phyloP scores from a whole-genome alignment of 2,329 filamentous ascomycete genomes.

The Aspergillus oerlinghausenensis region DNA sequence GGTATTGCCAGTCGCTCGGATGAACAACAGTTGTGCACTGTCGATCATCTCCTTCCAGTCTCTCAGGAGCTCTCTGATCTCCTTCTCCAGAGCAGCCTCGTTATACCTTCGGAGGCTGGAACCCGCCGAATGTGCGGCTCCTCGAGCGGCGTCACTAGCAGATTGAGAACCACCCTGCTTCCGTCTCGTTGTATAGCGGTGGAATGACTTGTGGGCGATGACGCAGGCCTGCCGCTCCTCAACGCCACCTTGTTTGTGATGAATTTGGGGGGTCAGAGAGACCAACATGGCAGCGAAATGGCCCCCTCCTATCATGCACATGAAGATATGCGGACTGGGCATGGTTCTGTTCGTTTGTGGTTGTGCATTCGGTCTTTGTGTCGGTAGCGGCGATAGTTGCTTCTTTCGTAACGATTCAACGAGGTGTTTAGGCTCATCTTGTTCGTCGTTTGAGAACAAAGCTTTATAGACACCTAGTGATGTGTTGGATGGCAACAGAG shows the following conservation, averaged over 20 bases:
- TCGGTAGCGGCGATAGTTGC: conserved; percentile 63
- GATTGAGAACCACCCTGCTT: conserved; percentile 97
- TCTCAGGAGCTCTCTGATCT: conserved; percentile 72
- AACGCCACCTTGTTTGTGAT: conserved; percentile 63
- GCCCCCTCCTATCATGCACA: conserved; percentile 97
- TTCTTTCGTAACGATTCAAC: conserved; percentile 68
- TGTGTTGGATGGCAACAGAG: conserved; percentile 68
- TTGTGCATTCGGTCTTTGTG: conserved; percentile 31
- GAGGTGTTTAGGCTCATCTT: conserved; percentile 59
- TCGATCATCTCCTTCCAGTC: conserved; percentile 88
- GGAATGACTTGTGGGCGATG: conserved; percentile 94
- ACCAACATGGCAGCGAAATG: conserved; percentile 98
- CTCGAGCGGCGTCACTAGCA: conserved; percentile 89
- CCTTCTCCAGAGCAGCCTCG: conserved; percentile 82
- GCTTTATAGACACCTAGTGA: conserved; percentile 83
- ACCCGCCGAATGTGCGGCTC: conserved; percentile 88
- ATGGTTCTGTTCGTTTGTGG: conserved; percentile 41
- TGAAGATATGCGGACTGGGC: conserved; percentile 77
- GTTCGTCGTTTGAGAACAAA: conserved; percentile 69
- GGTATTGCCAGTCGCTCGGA: conserved; percentile 80
- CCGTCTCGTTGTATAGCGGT: conserved; percentile 89
- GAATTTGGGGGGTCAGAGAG: conserved; percentile 73
- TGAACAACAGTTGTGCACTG: conserved; percentile 76
- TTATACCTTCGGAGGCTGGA: conserved; percentile 88
- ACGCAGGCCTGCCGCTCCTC: conserved; percentile 83